These are phyloP conservation scores for Lithohypha guttulata DNA, from an alignment of 2,329 filamentous ascomycete genomes.

Conservation along the genomic window DNA sequence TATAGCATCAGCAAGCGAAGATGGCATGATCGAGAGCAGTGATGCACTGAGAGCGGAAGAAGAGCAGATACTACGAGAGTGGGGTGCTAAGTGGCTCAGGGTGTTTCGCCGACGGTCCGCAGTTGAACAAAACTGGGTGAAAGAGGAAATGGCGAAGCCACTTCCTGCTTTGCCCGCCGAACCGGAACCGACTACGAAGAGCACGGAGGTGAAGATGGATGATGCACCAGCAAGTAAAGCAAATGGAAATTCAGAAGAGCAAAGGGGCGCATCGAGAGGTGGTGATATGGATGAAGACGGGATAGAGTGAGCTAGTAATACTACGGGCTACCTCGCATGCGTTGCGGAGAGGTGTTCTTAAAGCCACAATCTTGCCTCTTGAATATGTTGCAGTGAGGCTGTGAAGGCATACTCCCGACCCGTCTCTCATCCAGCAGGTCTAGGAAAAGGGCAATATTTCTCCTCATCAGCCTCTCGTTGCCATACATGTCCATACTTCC, in stretches of 20 bases:
- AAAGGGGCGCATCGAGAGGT: conserved; percentile 11
- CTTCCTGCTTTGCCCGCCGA: conserved; percentile 30
- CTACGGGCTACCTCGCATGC: no score
- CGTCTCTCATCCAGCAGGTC: no score
- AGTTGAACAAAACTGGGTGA: conserved; percentile 68
- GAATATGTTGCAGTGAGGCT: no score
- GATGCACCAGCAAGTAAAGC: not conserved
- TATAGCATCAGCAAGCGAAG: conserved; percentile 63
- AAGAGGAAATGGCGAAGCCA: conserved; percentile 43
- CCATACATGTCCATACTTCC: no score
- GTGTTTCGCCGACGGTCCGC: conserved; percentile 73
- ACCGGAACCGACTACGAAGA: conserved; percentile 14
- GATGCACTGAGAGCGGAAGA: conserved; percentile 41
- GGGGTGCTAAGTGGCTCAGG: conserved; percentile 77
- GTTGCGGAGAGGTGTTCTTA: no score
- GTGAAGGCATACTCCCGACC: no score
- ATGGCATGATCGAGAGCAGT: conserved; percentile 59
- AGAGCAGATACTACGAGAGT: conserved; percentile 56
- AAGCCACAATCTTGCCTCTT: no score
- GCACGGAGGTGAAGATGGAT: conserved; percentile 15
- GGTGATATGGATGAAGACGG: conserved; percentile 9
- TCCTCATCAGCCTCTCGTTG: no score
- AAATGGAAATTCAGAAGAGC: conserved; percentile 13
- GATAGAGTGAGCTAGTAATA: no score
- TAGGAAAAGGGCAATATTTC: no score